phyloP scores from a whole-genome alignment of 371 early-diverging fungal species.

The Parasitella parasitica region DNA sequence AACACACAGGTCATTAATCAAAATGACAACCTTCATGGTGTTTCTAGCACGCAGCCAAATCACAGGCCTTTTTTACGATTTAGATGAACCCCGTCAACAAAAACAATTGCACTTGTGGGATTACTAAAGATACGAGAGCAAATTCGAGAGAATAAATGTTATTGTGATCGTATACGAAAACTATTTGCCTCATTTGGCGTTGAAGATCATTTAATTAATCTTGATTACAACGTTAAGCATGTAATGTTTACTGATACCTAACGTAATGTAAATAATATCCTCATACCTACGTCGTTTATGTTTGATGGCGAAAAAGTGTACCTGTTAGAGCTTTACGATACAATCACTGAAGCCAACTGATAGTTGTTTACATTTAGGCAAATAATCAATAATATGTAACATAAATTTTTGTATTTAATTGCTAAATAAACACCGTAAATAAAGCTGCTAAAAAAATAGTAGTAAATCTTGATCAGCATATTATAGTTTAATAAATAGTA shows the following conservation, averaged over 20 bases:
- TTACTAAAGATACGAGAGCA: neutral
- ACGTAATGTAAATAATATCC: neutral
- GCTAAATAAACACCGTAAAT: no score
- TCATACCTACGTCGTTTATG: neutral
- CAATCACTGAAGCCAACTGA: neutral
- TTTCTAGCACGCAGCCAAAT: neutral
- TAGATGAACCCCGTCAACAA: neutral
- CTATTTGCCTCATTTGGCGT: neutral
- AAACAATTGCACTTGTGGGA: neutral
- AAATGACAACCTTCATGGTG: neutral
- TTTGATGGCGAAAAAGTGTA: neutral
- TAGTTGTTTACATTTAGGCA: no score
- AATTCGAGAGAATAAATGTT: neutral
- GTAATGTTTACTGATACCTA: neutral
- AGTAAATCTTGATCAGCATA: no score
- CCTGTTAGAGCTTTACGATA: conserved; percentile 3
- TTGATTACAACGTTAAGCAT: neutral
- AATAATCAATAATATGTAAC: no score
- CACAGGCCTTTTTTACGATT: neutral
- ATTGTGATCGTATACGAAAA: neutral
- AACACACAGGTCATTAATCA: neutral
- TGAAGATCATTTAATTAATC: neutral
- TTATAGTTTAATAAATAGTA: neutral
- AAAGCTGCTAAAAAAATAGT: no score
- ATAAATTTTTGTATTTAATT: no score